phyloP scores from a whole-genome alignment of 176 grass and related monocot species.

The Paspalum vaginatum region DNA sequence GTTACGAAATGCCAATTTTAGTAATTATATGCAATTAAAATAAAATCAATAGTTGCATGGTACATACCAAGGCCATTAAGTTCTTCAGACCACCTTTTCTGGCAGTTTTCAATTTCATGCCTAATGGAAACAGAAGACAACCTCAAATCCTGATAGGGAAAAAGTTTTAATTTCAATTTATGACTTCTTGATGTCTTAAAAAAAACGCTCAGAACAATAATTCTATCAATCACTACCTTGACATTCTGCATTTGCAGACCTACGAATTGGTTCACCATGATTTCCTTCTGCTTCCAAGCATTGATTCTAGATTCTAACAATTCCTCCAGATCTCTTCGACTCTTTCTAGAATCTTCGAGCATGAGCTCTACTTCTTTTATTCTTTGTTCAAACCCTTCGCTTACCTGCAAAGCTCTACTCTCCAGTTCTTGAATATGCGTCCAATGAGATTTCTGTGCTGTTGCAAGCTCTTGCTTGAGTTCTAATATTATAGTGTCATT shows the following conservation, averaged over 20 bases:
- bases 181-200: conserved; percentile 1
- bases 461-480: conserved; percentile 53
- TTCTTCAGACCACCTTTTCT: conserved; percentile 71
- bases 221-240: conserved; percentile 48
- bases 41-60: conserved; percentile 13
- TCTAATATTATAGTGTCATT: conserved; percentile 40
- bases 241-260: conserved; percentile 50
- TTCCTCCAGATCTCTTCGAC: conserved; percentile 47
- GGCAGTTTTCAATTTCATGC: conserved; percentile 59
- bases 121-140: conserved; percentile 68
- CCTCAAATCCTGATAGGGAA: conserved; percentile 69
- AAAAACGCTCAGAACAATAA: background rate
- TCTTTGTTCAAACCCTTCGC: conserved; percentile 42
- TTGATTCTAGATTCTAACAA: conserved; percentile 50
- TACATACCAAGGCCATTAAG: conserved; percentile 55
- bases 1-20: conserved; percentile 22
- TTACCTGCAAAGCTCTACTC: conserved; percentile 37
- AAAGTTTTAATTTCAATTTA: conserved; percentile 44
- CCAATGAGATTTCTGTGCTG: conserved; percentile 35
- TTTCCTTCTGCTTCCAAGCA: conserved; percentile 48
- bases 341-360: conserved; percentile 54
- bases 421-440: conserved; percentile 50
- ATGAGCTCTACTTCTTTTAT: conserved; percentile 51
- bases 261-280: conserved; percentile 38
- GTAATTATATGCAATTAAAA: conserved; percentile 22